Evolutionary conservation across 495 filamentous ascomycete species (phyloP).

Genomic region (Friedmanniomyces simplex): DNA sequence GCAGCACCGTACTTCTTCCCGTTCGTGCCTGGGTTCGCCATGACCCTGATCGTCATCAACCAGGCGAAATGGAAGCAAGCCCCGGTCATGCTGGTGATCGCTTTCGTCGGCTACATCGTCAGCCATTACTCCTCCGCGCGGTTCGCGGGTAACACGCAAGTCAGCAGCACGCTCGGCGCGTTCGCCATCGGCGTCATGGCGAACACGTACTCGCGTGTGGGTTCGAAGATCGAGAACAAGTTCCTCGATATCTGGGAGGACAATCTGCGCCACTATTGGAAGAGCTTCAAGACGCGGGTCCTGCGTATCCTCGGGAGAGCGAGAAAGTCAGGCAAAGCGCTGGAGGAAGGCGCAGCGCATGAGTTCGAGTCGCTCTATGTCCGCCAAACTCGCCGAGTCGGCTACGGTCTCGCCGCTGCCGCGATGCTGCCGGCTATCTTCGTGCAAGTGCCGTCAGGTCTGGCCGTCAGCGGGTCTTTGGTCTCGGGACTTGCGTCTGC

Average conservation of each 20-base stretch:
- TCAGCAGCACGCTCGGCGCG: conserved; percentile 75
- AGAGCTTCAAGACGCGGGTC: conserved; percentile 4
- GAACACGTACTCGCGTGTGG: conserved; percentile 76
- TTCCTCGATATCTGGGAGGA: conserved; percentile 30
- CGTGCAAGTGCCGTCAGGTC: conserved; percentile 82
- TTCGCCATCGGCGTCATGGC: conserved; percentile 77
- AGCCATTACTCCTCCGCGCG: conserved; percentile 66
- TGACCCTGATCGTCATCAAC: conserved; percentile 76
- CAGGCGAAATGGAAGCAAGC: conserved; percentile 84
- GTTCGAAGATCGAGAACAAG: conserved; percentile 31
- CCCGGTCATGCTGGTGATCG: conserved; percentile 74
- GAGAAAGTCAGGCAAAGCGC: neutral
- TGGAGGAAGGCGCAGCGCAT: conserved; percentile 14
- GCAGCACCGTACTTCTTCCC: conserved; percentile 53
- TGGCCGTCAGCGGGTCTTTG: conserved; percentile 74
- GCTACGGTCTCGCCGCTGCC: conserved; percentile 73
- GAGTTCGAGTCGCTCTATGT: conserved; percentile 12
- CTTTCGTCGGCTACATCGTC: conserved; percentile 76
- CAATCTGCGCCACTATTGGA: conserved; percentile 19
- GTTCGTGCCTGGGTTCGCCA: conserved; percentile 72
- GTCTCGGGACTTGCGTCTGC: conserved; percentile 78
- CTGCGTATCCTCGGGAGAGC: neutral
- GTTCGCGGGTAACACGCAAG: conserved; percentile 67
- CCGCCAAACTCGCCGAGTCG: conserved; percentile 33
- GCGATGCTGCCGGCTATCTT: conserved; percentile 89